A percentile compares a stretch with the other conserved stretches of the same genome.
phyloP scores from a whole-genome alignment of 495 filamentous ascomycete genomes.

The Aspergillus incahuasiensis region DNA sequence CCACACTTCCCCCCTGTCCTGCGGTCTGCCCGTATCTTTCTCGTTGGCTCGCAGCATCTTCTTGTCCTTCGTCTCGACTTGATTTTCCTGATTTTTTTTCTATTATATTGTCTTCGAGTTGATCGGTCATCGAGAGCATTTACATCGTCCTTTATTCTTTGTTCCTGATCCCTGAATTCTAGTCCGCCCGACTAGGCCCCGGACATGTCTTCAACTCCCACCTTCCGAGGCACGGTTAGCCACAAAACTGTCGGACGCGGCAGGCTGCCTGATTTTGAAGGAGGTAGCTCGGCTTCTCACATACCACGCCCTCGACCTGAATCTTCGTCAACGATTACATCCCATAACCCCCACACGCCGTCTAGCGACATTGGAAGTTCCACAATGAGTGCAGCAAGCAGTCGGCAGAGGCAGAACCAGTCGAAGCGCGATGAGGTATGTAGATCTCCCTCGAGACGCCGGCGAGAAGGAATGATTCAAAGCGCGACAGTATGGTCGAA shows the following conservation, averaged over 20 bases:
- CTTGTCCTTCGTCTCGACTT: neutral
- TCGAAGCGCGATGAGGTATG: slow-evolving; percentile 96
- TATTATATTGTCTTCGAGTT: slow-evolving; percentile 3
- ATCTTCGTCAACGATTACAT: slow-evolving; percentile 51
- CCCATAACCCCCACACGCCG: slow-evolving; percentile 53
- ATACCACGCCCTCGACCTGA: slow-evolving; percentile 85
- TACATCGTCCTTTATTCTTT: slow-evolving; percentile 3
- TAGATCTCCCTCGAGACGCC: slow-evolving; percentile 3
- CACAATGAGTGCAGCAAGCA: slow-evolving; percentile 68
- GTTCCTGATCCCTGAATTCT: slow-evolving; percentile 5
- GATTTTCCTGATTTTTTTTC: slow-evolving; percentile 7
- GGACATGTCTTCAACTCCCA: slow-evolving; percentile 57
- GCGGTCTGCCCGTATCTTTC: slow-evolving; percentile 18
- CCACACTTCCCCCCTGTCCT: slow-evolving; percentile 12
- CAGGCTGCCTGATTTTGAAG: slow-evolving; percentile 61
- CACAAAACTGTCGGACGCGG: slow-evolving; percentile 55
- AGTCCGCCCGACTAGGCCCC: slow-evolving; percentile 11
- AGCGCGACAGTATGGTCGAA: neutral
- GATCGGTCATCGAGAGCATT: slow-evolving; percentile 1
- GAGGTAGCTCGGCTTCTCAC: slow-evolving; percentile 63
- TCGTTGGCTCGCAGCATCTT: slow-evolving; percentile 13
- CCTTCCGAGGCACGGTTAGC: slow-evolving; percentile 41
- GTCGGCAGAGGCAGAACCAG: slow-evolving; percentile 85
- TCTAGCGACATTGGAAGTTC: slow-evolving; percentile 45
- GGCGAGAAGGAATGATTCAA: neutral